Evolutionary conservation across 768 basidiomycete genomes (phyloP), one percentile per base, ranked within the genome.

Genomic region (Panaeolus papilionaceus): DNA sequence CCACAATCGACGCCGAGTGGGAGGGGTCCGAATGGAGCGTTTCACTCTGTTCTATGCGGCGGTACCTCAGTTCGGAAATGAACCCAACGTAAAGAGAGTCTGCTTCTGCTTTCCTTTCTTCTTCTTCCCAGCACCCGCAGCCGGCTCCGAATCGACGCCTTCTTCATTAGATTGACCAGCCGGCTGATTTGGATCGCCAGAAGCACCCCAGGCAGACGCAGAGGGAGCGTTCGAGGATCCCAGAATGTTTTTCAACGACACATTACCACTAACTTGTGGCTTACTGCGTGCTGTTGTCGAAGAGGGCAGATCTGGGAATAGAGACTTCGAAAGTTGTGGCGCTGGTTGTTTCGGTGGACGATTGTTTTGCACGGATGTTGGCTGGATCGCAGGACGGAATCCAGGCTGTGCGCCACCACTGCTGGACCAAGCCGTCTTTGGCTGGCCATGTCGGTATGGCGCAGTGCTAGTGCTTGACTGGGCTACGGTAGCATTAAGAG

Each of bases 71-170:
- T 78, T 73, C 14, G 84, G 82, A 77, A 85, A 83, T 4, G 84
- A 77, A n/a, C 85, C 85, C 66, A 86, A 75, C 11, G 83, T 94
- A 72, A 95, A 95, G 70, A 96, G 77, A 9, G 88, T 94, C 83
- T 95, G 92, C 79, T 95, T 95, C 76, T 89, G 88, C 77, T 94
- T 94, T 1, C 88, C 89, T 74, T 94, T 95, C 0, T 87, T 86
- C 78, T 93, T 94, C 83, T 88, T 92, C 39, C 87, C 87, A 71
- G 87, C 90, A 0, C 71, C 72, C 42, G 68, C 75, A 8, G 64
- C 44, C n/a, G 61, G 45, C 42, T 20, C 42, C 39, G 69, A 49
- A 20, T 62, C 72, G 39, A 51, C 65, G n/a, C 64, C 74, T 85
- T 81, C 85, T 68, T 84, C 85, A 0, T 83, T 75, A 84, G 84